Base-by-base conservation (phyloP, 2,329 filamentous ascomycete species). In the Pezicula radicicola region DNA sequence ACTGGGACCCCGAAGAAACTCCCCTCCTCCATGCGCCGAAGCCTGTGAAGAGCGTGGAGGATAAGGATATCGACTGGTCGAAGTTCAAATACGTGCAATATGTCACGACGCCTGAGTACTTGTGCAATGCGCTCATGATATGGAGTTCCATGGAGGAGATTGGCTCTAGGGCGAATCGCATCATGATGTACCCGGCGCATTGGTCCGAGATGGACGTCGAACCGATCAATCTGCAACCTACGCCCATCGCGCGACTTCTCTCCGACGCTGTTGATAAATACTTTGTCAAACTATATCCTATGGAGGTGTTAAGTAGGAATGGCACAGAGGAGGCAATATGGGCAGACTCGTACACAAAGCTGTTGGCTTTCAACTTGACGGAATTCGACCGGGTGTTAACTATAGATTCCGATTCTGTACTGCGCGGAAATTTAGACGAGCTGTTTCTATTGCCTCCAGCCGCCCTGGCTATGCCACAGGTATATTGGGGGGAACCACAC, bases 281-380 rank as follows among this genome's bases (percentile, higher is more conserved):
- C 40, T 60, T 46, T 21, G 62, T 60, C 9, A 58, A 53, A 5
- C 52, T 65, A 15, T 55, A 58, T 37, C 61, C 63, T 6, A 49
- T 64, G 16, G 55, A 59, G 2, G 56, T 55, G 7, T 46, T 66
- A 7, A 50, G 59, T 28, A 46, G 53, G 13, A 57, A 61, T 46
- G 33, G 49, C 15, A 50, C 53, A 1, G 36, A 47, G 6, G 35
- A 57, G 49, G 35, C 44, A n/a, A 61, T 46, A 27, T 65, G 63
- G 63, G 49, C 57, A 16, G 58, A 57, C 47, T 59, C 57, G 3
- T 62, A 56, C 49, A 61, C 58, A 30, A 66, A 63, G 42, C 53
- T 66, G 5, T 50, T 66, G 25, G 58, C 61, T 9, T 66, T 65
- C 55, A 64, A 64, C 30, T 60, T 65, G 46, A 64, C 61, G 6